Conservation (phyloP, 495 filamentous ascomycete genomes). For the Aspergillus asperescens region DNA sequence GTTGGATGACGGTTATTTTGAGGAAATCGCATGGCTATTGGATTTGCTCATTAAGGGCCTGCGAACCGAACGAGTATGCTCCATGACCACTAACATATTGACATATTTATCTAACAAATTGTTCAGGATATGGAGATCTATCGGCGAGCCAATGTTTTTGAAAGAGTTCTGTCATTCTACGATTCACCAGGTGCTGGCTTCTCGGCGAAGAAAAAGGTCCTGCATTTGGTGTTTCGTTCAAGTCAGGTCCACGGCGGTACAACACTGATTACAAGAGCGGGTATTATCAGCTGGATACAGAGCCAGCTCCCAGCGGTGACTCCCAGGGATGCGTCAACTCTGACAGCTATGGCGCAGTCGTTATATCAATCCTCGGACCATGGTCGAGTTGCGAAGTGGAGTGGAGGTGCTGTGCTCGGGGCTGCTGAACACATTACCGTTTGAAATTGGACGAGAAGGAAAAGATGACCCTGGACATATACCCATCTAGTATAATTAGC, state of each 20-base stretch:
- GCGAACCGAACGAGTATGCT: constrained; percentile 48
- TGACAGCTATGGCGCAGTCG: constrained; percentile 54
- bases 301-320: constrained; percentile 44
- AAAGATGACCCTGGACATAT: not conserved
- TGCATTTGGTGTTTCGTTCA: constrained; percentile 68
- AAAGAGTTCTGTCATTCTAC: constrained; percentile 68
- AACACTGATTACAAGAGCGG: constrained; percentile 78
- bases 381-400: constrained; percentile 63
- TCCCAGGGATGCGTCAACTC: constrained; percentile 41
- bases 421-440: constrained; percentile 27
- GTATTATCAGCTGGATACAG: constrained; percentile 75
- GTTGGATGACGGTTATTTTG: constrained; percentile 66
- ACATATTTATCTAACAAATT: not conserved
- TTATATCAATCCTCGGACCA: constrained; percentile 69
- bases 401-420: constrained; percentile 41
- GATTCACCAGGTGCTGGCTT: constrained; percentile 57
- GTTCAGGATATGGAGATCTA: constrained; percentile 73
- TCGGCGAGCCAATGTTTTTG: constrained; percentile 71
- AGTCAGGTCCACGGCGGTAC: constrained; percentile 73
- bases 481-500: constrained; percentile 1
- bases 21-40: constrained; percentile 77
- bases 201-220: constrained; percentile 58
- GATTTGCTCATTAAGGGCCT: constrained; percentile 67
- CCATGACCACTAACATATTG: not conserved
- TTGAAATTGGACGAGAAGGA: constrained; percentile 2